These are phyloP conservation scores for Pythium folliculosum DNA, from an alignment of 352 stramenopile species.

Conservation along the genomic window DNA sequence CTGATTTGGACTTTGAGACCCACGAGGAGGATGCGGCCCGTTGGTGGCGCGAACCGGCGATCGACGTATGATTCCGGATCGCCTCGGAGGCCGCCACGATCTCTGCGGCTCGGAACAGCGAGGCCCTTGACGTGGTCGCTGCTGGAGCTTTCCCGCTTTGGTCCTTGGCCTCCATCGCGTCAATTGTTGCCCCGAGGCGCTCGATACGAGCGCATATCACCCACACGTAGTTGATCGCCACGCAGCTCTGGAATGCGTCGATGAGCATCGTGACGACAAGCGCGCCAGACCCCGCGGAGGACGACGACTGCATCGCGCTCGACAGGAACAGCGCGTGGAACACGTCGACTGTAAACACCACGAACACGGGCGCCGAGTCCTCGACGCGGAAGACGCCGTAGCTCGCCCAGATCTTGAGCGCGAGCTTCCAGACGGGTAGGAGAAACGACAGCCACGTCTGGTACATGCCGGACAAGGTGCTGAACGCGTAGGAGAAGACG, in stretches of 20 bases:
- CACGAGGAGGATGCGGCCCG: not conserved
- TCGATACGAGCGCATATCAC: not conserved
- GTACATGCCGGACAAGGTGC: not conserved
- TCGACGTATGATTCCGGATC: too few species aligned
- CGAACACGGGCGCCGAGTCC: conserved; percentile 30
- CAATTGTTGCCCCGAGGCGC: not conserved
- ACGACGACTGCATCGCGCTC: conserved; percentile 13
- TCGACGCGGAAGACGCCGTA: conserved; percentile 15
- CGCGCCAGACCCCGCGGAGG: not conserved
- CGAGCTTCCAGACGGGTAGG: conserved; percentile 42
- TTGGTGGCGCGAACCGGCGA: too few species aligned
- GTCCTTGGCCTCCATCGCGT: not conserved
- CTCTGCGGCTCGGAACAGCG: too few species aligned
- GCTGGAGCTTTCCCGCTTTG: too few species aligned
- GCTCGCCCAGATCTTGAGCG: conserved; percentile 37
- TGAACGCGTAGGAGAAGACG: not conserved
- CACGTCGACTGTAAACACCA: conserved; percentile 21
- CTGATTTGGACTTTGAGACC: too few species aligned
- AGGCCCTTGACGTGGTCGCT: not conserved
- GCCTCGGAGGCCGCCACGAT: too few species aligned
- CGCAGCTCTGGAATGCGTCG: conserved; percentile 7
- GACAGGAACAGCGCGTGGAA: conserved; percentile 29
- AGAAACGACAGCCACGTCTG: conserved; percentile 21
- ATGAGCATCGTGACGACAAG: not conserved
- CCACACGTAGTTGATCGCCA: conserved; percentile 4